These are phyloP conservation scores for Nicotiana otophora DNA, from an alignment of 257 asterid genomes.

Conservation along the genomic window DNA sequence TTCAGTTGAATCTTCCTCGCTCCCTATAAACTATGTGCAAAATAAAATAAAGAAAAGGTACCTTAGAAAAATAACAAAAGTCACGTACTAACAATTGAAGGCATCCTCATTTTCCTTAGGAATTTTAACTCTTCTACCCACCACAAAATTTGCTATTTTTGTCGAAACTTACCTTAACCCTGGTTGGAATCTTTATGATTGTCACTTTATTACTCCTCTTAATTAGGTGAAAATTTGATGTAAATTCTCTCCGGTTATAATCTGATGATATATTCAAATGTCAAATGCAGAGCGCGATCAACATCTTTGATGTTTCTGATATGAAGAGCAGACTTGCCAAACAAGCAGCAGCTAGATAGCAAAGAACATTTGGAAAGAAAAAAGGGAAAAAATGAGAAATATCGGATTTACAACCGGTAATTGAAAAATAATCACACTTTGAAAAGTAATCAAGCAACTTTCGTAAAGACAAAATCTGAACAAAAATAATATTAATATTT, in stretches of 20 bases:
- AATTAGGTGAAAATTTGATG: background rate
- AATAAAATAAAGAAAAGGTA: background rate
- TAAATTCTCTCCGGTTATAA: background rate
- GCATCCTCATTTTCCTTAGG: background rate
- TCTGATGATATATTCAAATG: background rate
- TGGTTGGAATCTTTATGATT: background rate
- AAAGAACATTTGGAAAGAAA: background rate
- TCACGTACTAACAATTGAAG: background rate
- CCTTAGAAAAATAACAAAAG: background rate
- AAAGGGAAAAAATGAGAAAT: no score
- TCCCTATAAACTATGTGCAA: background rate
- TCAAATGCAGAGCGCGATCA: slow-evolving; percentile 9
- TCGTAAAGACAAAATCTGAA: no score
- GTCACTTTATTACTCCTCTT: background rate
- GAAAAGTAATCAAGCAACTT: no score
- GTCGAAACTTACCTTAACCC: background rate
- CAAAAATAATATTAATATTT: no score
- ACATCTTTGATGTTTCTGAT: background rate
- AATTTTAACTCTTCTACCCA: background rate
- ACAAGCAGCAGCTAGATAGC: no score
- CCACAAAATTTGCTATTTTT: background rate
- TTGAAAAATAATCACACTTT: no score
- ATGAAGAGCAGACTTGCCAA: background rate
- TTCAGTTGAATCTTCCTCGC: background rate
- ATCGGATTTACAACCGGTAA: no score